Percentiles rank a stretch among this genome's conserved stretches.
These are phyloP conservation scores for Boletus subcaerulescens DNA, from an alignment of 768 basidiomycete species.

Conservation along the genomic window DNA sequence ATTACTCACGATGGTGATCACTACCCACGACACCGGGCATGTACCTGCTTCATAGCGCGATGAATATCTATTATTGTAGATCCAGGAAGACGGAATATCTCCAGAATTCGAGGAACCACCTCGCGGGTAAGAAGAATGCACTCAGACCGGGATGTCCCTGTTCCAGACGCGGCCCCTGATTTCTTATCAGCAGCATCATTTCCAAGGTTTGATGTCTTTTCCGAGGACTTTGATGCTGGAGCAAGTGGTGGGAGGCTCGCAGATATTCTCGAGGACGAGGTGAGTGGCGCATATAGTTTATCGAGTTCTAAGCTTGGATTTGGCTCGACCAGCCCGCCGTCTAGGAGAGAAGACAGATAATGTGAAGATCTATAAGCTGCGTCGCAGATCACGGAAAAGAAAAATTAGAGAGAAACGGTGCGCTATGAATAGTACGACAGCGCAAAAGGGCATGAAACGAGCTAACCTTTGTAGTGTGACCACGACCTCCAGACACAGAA, in stretches of 20 bases:
- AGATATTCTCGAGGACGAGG: conserved; percentile 15
- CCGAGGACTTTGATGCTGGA: conserved; percentile 9
- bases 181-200: neutral
- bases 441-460: neutral
- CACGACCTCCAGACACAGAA: conserved; percentile 84
- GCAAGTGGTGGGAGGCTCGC: conserved; percentile 9
- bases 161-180: conserved; percentile 1
- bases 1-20: conserved; percentile 10
- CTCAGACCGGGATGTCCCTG: conserved; percentile 13
- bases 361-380: conserved; percentile 68
- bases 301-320: conserved; percentile 55
- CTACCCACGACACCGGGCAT: conserved; percentile 19
- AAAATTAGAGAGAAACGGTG: neutral
- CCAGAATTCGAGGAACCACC: conserved; percentile 51
- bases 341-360: conserved; percentile 61
- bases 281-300: conserved; percentile 44
- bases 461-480: conserved; percentile 75
- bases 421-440: neutral
- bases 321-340: conserved; percentile 54
- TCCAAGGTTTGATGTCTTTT: neutral
- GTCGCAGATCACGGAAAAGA: neutral
- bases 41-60: conserved; percentile 63
- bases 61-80: conserved; percentile 49
- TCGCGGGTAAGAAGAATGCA: conserved; percentile 48
- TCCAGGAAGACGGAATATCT: conserved; percentile 43